Evolutionary conservation across 441 rosid species (phyloP), one percentile per base, ranked within the genome.

Genomic region (Jatropha podagrica): DNA sequence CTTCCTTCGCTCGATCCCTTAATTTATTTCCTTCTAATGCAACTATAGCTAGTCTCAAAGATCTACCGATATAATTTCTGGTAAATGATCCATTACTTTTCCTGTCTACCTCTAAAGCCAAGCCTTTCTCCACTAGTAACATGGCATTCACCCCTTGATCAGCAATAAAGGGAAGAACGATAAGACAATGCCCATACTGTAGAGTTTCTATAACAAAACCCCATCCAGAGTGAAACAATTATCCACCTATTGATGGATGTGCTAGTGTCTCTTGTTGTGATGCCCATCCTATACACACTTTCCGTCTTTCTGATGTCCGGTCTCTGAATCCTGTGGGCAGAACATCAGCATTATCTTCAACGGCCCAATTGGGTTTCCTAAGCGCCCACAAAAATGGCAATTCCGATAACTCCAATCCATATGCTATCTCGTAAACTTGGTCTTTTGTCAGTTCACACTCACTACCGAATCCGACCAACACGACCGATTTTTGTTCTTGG

Each of bases 141-240:
- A 71, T 81, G 2, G 85, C 77, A 69, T 81, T 81, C 68, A 80
- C 20, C 1, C 75, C 77, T 23, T 82, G 85, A 46, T 82, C 87
- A 5, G 27, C 11, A 14, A 65, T 48, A 3, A 84, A 41, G 0
- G 83, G 82, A 40, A 80, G 27, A 5, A 71, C 63, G 46, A 78
- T 59, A 0, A 84, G 72, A 42, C 40, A 23, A 67, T 73, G 80
- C 20, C 83, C 85, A 15, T 75, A 74, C 42, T 73, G 85, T 26
- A 78, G 38, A 4, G 70, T 74, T 75, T 84, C 87, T 13, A 78
- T 56, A 3, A 80, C 70, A 6, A 82, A 82, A 63, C 81, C 74
- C 83, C 81, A 84, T 8, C 83, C 87, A 2, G 75, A 67, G 72
- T 82, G 87, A 68, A 76, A 75, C 59, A 82, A 71, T 3, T 75